Evolutionary conservation across 805 yeast genomes (phyloP), one percentile per base, ranked within the genome.

Genomic region (Schizosaccharomyces pombe): DNA sequence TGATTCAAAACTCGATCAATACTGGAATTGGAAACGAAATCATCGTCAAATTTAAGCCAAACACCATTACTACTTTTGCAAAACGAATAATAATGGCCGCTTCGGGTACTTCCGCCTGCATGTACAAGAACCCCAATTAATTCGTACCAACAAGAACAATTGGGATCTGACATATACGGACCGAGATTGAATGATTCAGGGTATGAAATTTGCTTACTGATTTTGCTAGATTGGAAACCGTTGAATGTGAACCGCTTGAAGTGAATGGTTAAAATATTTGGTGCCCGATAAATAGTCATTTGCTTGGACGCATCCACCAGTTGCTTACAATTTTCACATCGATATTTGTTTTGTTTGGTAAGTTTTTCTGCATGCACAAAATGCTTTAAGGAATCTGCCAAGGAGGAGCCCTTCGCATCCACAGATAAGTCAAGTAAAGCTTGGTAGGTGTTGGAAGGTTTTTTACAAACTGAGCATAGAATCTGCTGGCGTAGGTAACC

Each of bases 1-100:
- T 89, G 94, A 59, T 77, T 76, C 58, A 85, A 70, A 2, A 85
- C 95, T 49, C 75, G 78, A 56, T 76, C 72, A 61, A 84, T 91
- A 34, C 80, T 72, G 55, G 84, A 78, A 57, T 72, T 72, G 62
- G 84, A 82, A 60, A 85, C 78, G 62, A 80, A 78, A 62, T 91
- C 98, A 64, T 91, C 98, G 64, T 91, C 97, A 66, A 89, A 91
- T 8, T 85, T 80, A 30, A 85, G 80, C 98, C 97, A 91, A 1
- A 81, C 68, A 1, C 86, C 89, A 66, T 84, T 91, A 0, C 96
- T 94, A 66, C 87, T 95, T 58, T 82, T 76, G 63, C 95, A 84
- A 63, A 84, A 85, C 0, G 94, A 83, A 57, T 86, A 76, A 63
- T 91, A 91, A 66, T 91, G 98, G 2, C 98, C 98, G 2, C 91